phyloP scores from a whole-genome alignment of 306 rosid genomes.

The Dicorynia guianensis region DNA sequence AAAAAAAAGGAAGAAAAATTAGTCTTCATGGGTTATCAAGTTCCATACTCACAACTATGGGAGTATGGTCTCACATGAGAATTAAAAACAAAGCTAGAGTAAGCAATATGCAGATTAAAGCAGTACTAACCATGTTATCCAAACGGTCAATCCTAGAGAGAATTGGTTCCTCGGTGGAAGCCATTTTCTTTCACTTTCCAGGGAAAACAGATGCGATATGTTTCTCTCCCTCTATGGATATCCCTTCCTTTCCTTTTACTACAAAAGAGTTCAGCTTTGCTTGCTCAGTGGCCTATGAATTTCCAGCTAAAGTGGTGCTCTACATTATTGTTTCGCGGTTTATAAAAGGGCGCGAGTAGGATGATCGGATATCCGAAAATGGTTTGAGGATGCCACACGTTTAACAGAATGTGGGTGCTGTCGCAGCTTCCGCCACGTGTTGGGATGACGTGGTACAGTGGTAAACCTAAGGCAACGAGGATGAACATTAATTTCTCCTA shows the following conservation, averaged over 20 bases:
- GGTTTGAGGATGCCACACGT: conserved; percentile 36
- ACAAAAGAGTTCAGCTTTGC: background rate
- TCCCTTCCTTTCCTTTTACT: background rate
- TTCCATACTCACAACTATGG: too few species aligned
- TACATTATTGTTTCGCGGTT: background rate
- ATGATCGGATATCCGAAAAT: background rate
- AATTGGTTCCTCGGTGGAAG: conserved; percentile 57
- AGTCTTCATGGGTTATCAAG: too few species aligned
- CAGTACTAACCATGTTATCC: conserved; percentile 62
- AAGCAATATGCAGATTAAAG: background rate
- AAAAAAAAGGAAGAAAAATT: too few species aligned
- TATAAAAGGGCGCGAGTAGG: background rate
- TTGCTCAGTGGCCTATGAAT: background rate
- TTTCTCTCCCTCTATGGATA: background rate
- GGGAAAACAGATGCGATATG: conserved; percentile 34
- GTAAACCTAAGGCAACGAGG: too few species aligned
- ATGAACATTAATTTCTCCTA: too few species aligned
- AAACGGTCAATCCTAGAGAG: conserved; percentile 73
- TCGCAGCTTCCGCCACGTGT: conserved; percentile 37
- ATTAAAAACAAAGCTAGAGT: too few species aligned
- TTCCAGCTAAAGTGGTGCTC: background rate
- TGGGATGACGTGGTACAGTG: conserved; percentile 26
- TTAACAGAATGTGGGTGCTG: conserved; percentile 2
- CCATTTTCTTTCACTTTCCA: conserved; percentile 53
- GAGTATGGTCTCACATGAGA: too few species aligned